Conservation (phyloP, 75 land plant species). For the Chamaecyparis obtusa region DNA sequence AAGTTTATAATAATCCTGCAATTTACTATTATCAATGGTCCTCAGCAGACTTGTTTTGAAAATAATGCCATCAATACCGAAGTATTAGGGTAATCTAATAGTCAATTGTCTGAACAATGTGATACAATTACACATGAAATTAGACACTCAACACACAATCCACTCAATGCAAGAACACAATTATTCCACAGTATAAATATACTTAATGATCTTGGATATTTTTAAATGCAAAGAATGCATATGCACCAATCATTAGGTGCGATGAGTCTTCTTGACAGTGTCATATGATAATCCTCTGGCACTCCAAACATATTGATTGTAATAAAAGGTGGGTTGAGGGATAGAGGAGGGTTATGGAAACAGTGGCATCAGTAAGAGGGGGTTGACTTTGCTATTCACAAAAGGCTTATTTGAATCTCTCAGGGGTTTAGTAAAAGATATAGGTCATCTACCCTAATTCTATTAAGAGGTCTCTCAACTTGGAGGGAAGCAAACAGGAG, state of each 20-base stretch:
- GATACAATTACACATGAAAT: background rate
- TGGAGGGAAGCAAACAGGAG: background rate
- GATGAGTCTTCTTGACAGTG: background rate
- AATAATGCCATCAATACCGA: background rate
- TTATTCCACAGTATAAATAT: background rate
- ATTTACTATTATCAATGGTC: background rate
- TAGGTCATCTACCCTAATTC: no score
- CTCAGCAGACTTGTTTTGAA: background rate
- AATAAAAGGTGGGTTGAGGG: background rate
- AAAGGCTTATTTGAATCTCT: no score
- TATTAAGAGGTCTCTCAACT: no score
- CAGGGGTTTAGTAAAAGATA: no score
- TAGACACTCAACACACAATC: background rate
- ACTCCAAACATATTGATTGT: background rate
- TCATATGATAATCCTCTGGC: background rate
- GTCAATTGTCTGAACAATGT: background rate
- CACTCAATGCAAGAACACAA: background rate
- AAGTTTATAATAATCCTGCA: slow-evolving; percentile 1
- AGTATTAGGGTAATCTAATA: background rate
- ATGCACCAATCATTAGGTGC: background rate
- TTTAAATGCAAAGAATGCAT: background rate
- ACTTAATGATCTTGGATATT: background rate
- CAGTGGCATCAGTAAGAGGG: background rate
- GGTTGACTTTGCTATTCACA: no score
- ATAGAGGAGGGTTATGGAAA: background rate